A percentile compares a stretch with the other conserved stretches of the same genome.
Evolutionary conservation across 1,284 basidiomycete species (phyloP).

Genomic region (Neolentinus lepideus): DNA sequence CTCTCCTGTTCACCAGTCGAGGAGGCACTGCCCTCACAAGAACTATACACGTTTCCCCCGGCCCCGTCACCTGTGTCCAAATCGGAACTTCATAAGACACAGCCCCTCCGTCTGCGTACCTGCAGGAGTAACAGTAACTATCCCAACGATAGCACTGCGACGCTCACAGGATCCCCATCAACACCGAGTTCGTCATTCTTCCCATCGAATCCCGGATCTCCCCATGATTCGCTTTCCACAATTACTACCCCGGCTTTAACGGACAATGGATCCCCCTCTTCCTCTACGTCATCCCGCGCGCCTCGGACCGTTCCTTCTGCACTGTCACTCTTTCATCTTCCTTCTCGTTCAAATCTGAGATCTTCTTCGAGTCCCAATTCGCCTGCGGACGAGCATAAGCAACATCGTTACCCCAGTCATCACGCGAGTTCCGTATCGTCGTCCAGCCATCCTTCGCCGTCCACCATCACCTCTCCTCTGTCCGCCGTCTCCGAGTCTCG

Average conservation of each 20-base stretch:
- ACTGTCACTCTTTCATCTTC: slow-evolving; percentile 3
- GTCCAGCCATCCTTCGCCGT: not conserved
- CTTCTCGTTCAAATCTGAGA: not conserved
- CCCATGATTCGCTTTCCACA: not conserved
- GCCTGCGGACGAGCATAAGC: not conserved
- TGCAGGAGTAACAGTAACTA: not conserved
- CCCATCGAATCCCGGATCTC: not conserved
- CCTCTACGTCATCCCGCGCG: not conserved
- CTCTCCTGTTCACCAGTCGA: not conserved
- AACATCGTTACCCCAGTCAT: not conserved
- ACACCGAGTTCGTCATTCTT: not conserved
- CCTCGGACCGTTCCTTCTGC: not conserved
- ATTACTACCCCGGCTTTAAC: not conserved
- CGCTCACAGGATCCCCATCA: not conserved
- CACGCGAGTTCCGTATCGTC: not conserved
- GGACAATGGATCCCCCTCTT: not conserved
- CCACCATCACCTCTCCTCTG: not conserved
- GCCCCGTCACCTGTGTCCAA: not conserved
- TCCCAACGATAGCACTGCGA: not conserved
- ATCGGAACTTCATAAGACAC: not conserved
- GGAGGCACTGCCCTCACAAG: not conserved
- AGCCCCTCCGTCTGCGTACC: not conserved
- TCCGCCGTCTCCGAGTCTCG: not conserved
- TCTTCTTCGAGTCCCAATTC: not conserved
- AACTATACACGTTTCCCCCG: not conserved